These are phyloP conservation scores for Acanthamoeba culbertsoni DNA, from an alignment of 208 protist species.

Conservation along the genomic window DNA sequence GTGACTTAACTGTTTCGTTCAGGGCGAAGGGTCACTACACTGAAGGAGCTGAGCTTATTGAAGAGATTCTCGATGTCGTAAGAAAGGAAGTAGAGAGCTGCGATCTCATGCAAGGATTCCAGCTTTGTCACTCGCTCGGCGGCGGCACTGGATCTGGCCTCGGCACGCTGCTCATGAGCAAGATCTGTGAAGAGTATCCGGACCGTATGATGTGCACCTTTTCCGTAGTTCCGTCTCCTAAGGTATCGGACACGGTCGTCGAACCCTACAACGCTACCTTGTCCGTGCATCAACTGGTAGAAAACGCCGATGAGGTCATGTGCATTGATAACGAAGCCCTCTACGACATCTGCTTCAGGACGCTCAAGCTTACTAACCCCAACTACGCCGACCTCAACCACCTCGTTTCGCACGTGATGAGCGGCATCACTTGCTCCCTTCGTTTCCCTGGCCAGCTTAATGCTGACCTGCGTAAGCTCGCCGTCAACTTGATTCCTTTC, in stretches of 20 bases:
- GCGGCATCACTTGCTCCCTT: slow-evolving; percentile 94
- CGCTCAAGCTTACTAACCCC: slow-evolving; percentile 95
- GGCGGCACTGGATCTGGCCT: slow-evolving; percentile 98
- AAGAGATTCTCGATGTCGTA: slow-evolving; percentile 96
- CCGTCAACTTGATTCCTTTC: slow-evolving; percentile 98
- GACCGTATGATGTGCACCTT: slow-evolving; percentile 99
- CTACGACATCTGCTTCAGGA: slow-evolving; percentile 98
- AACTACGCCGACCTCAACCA: slow-evolving; percentile 97
- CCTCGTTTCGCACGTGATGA: slow-evolving; percentile 94
- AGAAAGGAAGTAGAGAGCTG: slow-evolving; percentile 97
- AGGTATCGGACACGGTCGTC: slow-evolving; percentile 97
- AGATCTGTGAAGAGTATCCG: slow-evolving; percentile 97
- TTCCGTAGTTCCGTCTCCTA: slow-evolving; percentile 97
- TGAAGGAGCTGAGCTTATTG: slow-evolving; percentile 97
- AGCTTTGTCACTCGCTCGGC: slow-evolving; percentile 97
- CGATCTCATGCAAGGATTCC: slow-evolving; percentile 98
- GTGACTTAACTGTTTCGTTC: neutral
- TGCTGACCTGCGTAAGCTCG: slow-evolving; percentile 95
- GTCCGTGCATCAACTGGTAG: slow-evolving; percentile 96
- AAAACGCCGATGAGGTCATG: slow-evolving; percentile 96
- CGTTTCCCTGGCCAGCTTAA: slow-evolving; percentile 97
- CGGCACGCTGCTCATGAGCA: slow-evolving; percentile 97
- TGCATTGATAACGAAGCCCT: slow-evolving; percentile 98
- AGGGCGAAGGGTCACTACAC: slow-evolving; percentile 96
- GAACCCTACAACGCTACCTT: slow-evolving; percentile 98